Base-by-base conservation (phyloP, 2,329 filamentous ascomycete genomes). In the Xylariaceae sp. region DNA sequence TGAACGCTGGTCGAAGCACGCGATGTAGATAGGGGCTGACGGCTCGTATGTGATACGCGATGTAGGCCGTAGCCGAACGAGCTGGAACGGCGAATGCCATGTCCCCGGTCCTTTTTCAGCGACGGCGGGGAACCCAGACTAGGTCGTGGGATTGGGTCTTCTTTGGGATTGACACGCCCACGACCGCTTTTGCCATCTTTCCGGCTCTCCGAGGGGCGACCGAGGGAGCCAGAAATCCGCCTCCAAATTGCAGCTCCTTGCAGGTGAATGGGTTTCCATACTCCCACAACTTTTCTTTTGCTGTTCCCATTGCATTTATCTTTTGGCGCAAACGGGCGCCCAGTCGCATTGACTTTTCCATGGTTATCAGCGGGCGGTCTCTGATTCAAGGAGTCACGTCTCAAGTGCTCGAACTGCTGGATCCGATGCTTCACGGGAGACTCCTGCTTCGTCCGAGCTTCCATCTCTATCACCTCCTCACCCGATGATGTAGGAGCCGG, bases 401-500 rank as follows among this genome's bases (percentile, higher is more conserved):
- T 57, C 1, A 68, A 51, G 18, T 49, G 55, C 53, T 69, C 67
- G 43, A 68, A 69, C 22, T 62, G 63, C 18, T 65, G 58, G 36
- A 69, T 68, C 3, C 61, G 61, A 18, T 54, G 49, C 54, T 63
- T 68, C 22, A 68, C 54, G 1, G 67, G 67, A 10, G 67, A 69
- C 29, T 65, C 63, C n/a, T 53, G 55, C 46, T 61, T 56, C 6
- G 10, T n/a, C 8, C 36, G 22, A 21, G 29, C 13, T 15, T 22
- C 26, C 16, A 26, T n/a, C 22, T 54, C 50, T 21, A n/a, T 13
- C 21, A 40, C 26, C 1, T n/a, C 36, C 6, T 61, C 46, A 18
- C 47, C 30, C 15, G 42, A 45, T 3, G 49, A 51, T 40, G 49
- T 37, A 16, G 36, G 42, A 1, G 16, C 9, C 2, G 49, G 12